Conservation (phyloP, 2,329 filamentous ascomycete species). For the Scopulariopsis brevicaulis region DNA sequence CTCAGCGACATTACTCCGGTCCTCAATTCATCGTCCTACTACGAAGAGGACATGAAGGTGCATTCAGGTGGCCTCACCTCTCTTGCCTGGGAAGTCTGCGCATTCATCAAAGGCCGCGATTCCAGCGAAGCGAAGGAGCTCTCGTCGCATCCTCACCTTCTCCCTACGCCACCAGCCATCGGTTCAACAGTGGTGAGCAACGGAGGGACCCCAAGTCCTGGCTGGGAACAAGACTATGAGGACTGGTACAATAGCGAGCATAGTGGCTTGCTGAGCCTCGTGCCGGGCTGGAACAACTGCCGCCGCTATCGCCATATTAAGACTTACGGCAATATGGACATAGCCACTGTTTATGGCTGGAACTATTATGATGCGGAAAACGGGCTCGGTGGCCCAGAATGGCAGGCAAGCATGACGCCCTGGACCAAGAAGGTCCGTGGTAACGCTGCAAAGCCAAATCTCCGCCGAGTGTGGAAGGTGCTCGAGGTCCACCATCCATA, state of each 20-base stretch:
- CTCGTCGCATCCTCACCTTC: background rate
- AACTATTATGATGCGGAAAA: constrained; percentile 10
- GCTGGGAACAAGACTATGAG: constrained; percentile 8
- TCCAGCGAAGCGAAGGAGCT: background rate
- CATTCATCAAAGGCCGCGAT: constrained; percentile 9
- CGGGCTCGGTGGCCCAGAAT: constrained; percentile 8
- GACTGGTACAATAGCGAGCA: constrained; percentile 10
- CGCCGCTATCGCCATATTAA: constrained; percentile 6
- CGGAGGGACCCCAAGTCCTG: constrained; percentile 7
- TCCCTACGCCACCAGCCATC: background rate
- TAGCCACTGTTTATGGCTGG: constrained; percentile 7
- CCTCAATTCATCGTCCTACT: background rate
- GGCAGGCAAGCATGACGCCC: constrained; percentile 8
- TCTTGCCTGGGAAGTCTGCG: constrained; percentile 6
- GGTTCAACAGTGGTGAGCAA: constrained; percentile 6
- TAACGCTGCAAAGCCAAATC: constrained; percentile 9
- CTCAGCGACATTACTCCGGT: constrained; percentile 8
- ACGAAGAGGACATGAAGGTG: constrained; percentile 3
- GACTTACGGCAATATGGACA: constrained; percentile 7
- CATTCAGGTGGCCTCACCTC: background rate
- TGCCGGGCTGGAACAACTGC: constrained; percentile 8
- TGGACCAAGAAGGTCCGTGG: constrained; percentile 9
- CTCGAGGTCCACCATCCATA: background rate
- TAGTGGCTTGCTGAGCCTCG: constrained; percentile 5
- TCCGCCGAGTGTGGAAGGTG: constrained; percentile 8